A percentile compares a stretch with the other conserved stretches of the same genome.
Conservation (phyloP, 768 basidiomycete genomes). For the Leccinum ochraceum region DNA sequence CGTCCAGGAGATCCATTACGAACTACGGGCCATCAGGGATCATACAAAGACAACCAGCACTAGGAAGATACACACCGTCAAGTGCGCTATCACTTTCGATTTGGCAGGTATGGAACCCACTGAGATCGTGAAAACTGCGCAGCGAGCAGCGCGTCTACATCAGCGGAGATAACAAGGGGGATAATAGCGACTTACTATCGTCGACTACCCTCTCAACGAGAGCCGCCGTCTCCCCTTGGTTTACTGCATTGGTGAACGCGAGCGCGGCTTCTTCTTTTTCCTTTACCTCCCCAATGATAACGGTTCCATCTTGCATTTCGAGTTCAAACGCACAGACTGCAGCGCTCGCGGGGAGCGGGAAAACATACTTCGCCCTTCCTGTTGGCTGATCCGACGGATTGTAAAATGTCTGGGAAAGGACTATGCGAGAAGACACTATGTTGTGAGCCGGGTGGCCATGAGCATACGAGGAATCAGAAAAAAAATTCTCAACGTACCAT, state of each 20-base stretch:
- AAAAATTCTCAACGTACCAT: conserved; percentile 33
- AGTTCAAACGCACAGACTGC: conserved; percentile 59
- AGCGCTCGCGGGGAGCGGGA: conserved; percentile 57
- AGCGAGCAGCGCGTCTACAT: neutral
- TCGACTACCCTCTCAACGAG: conserved; percentile 51
- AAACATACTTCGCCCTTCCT: conserved; percentile 51
- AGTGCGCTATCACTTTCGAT: conserved; percentile 38
- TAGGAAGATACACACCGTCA: conserved; percentile 40
- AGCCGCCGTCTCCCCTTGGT: conserved; percentile 42
- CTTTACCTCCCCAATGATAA: conserved; percentile 47
- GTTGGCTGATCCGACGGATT: conserved; percentile 42
- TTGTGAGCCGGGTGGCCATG: neutral
- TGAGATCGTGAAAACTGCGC: conserved; percentile 57
- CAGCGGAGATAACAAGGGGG: neutral
- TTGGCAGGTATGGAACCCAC: conserved; percentile 51
- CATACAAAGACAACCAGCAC: neutral
- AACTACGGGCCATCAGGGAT: conserved; percentile 35
- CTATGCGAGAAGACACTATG: conserved; percentile 46
- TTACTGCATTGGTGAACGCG: conserved; percentile 42
- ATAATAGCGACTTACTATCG: conserved; percentile 42
- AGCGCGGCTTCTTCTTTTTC: conserved; percentile 46
- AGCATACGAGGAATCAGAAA: neutral
- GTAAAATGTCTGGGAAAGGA: conserved; percentile 41
- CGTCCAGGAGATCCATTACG: conserved; percentile 53
- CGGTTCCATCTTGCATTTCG: conserved; percentile 42